Base-by-base conservation (phyloP, 176 grass and related monocot species). In the Stipa capillata region DNA sequence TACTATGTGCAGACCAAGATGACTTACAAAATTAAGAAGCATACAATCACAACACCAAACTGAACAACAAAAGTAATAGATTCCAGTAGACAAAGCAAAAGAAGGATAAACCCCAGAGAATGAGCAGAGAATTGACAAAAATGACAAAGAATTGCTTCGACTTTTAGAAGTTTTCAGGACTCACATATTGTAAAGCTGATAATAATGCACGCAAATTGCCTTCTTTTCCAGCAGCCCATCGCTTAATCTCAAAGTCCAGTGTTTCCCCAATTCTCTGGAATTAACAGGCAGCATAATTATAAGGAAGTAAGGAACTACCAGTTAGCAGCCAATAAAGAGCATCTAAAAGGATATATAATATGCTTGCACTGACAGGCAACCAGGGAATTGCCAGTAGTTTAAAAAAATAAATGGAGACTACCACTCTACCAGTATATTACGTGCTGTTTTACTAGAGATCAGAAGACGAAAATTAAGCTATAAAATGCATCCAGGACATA, bases 181-280 rank as follows among this genome's bases (percentile, higher is more conserved):
- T 96, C 68, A 99, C 97, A 88, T 99, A 99, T 82, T 99, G 97
- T 85, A 99, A 87, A 77, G 84, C 93, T 73, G 92, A 96, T 74
- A 99, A 60, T 57, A 99, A 85, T 28, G 97, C 88, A 67, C 97
- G 90, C 78, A 99, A 77, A 84, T 99, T 99, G 58, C 90, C 97
- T 93, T 99, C 97, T 91, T 99, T 99, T 73, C 97, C 97, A 86
- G 90, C 88, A 69, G 97, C 84, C 97, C 97, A 99, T 13, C 97
- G 88, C 79, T 91, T 99, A 83, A 99, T 96, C 86, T 99, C 97
- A 40, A 93, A 86, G 83, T 99, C 97, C 25, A 93, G 62, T 69
- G 92, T 85, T 93, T 93, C 97, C 15, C 29, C 32, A 36, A 99
- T 86, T 65, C 97, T 99, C 97, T 99, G 97, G 50, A 88, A 86